Base-by-base conservation (phyloP, 2,329 filamentous ascomycete species). In the Colletotrichum filicis region DNA sequence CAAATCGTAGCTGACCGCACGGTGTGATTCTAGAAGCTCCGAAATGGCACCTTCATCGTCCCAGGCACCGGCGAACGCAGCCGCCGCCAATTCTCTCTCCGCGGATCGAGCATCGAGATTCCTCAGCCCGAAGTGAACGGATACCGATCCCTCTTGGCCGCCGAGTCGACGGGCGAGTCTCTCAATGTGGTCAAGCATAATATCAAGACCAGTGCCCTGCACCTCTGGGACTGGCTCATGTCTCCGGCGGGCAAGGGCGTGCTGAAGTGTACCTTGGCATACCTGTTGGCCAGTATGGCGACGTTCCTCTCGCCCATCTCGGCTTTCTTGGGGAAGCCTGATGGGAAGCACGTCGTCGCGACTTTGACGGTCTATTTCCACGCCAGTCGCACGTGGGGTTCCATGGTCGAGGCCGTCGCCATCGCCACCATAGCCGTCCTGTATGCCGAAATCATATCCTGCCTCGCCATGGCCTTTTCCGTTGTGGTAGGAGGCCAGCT, bases 311-410 rank as follows among this genome's bases (percentile, higher is more conserved):
- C 92, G 2, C 88, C 89, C 3, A 87, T 98, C 68, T 92, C 95
- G 19, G 85, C 87, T 8, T 90, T 95, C 69, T 86, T 98, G 19
- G 96, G 96, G 12, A 88, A 92, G 75, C 93, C 95, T 79, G 95
- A 98, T 83, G 95, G 95, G 63, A 98, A 98, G 80, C 96, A 98
- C 82, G 92, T 98, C 79, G 95, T 98, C 64, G 95, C 95, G 37
- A 98, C 96, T 2, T 91, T 98, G 71, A 97, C 95, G 0, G 95
- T 98, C 12, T 98, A 98, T 79, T 98, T 98, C 79, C 95, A 98
- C 81, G 95, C 96, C 5, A 94, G 95, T 6, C 89, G 96, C 71
- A 94, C 94, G 22, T 90, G 92, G 30, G 96, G 96, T 1, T 97
- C 94, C 76, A 98, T 98, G 95, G 89, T 94, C 71, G 94, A 98